These are phyloP conservation scores for Urochloa ruziziensis DNA, from an alignment of 176 grass and related monocot species.

Conservation along the genomic window DNA sequence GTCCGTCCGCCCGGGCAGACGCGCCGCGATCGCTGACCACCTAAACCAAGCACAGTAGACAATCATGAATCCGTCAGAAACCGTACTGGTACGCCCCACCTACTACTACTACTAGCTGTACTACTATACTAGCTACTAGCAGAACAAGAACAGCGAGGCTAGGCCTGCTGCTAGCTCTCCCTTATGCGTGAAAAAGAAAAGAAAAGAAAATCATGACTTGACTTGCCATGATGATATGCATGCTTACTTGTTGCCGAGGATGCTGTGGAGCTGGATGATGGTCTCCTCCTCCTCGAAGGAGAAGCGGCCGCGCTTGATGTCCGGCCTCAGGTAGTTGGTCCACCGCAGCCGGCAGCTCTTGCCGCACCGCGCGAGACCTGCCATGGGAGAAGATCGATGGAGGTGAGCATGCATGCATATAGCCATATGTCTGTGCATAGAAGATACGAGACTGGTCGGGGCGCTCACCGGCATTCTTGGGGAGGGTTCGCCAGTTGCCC, in stretches of 20 bases:
- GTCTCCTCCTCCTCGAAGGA: conserved; percentile 98
- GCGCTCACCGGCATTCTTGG: conserved; percentile 82
- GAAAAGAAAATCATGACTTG: no score
- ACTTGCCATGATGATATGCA: no score
- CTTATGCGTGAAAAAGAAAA: not conserved
- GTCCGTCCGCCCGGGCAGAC: conserved; percentile 89
- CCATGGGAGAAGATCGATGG: not conserved
- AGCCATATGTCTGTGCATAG: no score
- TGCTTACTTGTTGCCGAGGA: conserved; percentile 97
- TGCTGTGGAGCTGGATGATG: conserved; percentile 93
- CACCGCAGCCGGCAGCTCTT: conserved; percentile 98
- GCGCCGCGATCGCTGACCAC: conserved; percentile 95
- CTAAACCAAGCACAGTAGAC: conserved; percentile 31
- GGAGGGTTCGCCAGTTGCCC: conserved; percentile 90
- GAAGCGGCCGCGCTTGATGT: conserved; percentile 96
- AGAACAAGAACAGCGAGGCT: not conserved
- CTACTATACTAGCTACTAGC: not conserved
- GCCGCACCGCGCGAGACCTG: conserved; percentile 84
- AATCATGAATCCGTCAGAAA: not conserved
- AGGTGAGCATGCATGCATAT: not conserved
- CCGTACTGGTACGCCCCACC: not conserved
- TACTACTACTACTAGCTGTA: no score
- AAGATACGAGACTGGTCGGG: not conserved
- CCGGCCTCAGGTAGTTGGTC: conserved; percentile 91
- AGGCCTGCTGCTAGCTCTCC: not conserved